phyloP scores from a whole-genome alignment of 1,284 basidiomycete genomes.

The Takashimella koratensis region DNA sequence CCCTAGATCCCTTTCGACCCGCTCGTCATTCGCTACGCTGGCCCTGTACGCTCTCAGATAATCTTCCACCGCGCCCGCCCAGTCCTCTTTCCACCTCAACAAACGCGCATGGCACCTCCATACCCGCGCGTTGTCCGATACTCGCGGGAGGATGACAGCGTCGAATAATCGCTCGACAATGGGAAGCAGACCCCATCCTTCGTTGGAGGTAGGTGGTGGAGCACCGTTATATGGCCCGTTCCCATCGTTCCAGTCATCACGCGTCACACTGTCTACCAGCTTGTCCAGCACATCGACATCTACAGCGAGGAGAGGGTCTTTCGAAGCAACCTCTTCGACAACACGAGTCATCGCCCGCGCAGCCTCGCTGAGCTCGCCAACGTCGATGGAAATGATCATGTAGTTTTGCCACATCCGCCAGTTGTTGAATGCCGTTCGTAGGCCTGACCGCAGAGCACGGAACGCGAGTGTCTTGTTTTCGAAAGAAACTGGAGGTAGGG shows the following conservation, averaged over 20 bases:
- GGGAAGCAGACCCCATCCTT: conserved; percentile 62
- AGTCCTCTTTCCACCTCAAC: conserved; percentile 64
- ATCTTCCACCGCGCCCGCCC: conserved; percentile 73
- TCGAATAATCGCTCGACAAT: conserved; percentile 69
- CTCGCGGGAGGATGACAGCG: conserved; percentile 67
- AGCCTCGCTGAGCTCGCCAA: conserved; percentile 86
- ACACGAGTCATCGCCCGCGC: conserved; percentile 77
- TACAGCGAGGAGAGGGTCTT: conserved; percentile 60
- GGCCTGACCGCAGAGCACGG: conserved; percentile 86
- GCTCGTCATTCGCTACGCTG: conserved; percentile 62
- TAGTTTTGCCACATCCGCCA: conserved; percentile 99
- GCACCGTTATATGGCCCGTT: conserved; percentile 37
- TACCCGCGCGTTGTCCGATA: conserved; percentile 66
- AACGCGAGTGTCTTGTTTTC: conserved; percentile 81
- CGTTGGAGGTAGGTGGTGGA: conserved; percentile 54
- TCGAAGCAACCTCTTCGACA: conserved; percentile 67
- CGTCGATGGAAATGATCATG: conserved; percentile 89
- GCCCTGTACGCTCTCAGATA: conserved; percentile 78
- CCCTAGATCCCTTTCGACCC: conserved; percentile 60
- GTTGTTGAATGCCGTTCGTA: conserved; percentile 79
- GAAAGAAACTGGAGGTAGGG: conserved; percentile 40
- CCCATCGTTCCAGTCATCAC: conserved; percentile 51
- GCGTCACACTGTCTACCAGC: conserved; percentile 78
- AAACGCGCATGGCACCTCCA: conserved; percentile 79
- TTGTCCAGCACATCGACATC: conserved; percentile 84